Evolutionary conservation across 257 asterid species (phyloP).

Genomic region (Capsicum baccatum): DNA sequence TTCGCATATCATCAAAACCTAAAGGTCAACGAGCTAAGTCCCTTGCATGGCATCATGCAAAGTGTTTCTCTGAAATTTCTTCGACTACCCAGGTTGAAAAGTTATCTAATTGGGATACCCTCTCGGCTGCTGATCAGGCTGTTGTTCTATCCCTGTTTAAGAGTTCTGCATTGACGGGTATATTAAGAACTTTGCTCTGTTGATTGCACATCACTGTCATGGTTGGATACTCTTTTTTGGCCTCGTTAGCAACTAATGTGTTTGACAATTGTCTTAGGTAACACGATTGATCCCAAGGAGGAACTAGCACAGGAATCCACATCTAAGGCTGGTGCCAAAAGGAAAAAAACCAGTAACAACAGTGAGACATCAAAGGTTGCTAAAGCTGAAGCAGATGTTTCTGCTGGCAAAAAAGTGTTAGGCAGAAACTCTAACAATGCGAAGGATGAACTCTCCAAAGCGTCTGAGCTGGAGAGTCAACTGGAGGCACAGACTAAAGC

Average conservation of each 20-base stretch:
- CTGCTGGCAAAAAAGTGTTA: slow-evolving; percentile 41
- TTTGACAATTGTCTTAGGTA: slow-evolving; percentile 45
- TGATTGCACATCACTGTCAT: slow-evolving; percentile 28
- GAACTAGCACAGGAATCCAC: slow-evolving; percentile 48
- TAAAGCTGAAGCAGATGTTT: slow-evolving; percentile 54
- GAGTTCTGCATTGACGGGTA: slow-evolving; percentile 60
- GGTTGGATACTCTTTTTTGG: slow-evolving; percentile 2
- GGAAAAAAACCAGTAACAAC: slow-evolving; percentile 60
- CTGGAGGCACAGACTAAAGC: slow-evolving; percentile 72
- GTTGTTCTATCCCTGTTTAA: slow-evolving; percentile 58
- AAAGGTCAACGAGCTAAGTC: slow-evolving; percentile 76
- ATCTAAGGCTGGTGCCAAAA: slow-evolving; percentile 63
- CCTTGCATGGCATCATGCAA: slow-evolving; percentile 91
- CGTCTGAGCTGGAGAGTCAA: slow-evolving; percentile 53
- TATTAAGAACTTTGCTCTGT: slow-evolving; percentile 19
- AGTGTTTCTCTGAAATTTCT: slow-evolving; percentile 71
- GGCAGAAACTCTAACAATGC: slow-evolving; percentile 32
- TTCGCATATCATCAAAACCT: slow-evolving; percentile 83
- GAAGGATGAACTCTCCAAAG: slow-evolving; percentile 44
- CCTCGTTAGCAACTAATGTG: background rate
- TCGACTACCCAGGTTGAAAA: slow-evolving; percentile 58
- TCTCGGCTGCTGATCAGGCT: slow-evolving; percentile 61
- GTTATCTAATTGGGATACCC: slow-evolving; percentile 75
- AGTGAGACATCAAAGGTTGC: slow-evolving; percentile 57
- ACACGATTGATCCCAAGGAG: slow-evolving; percentile 46